Evolutionary conservation across 768 basidiomycete genomes (phyloP), one percentile per base, ranked within the genome.

Genomic region (Brasilioporus rufonigricans): DNA sequence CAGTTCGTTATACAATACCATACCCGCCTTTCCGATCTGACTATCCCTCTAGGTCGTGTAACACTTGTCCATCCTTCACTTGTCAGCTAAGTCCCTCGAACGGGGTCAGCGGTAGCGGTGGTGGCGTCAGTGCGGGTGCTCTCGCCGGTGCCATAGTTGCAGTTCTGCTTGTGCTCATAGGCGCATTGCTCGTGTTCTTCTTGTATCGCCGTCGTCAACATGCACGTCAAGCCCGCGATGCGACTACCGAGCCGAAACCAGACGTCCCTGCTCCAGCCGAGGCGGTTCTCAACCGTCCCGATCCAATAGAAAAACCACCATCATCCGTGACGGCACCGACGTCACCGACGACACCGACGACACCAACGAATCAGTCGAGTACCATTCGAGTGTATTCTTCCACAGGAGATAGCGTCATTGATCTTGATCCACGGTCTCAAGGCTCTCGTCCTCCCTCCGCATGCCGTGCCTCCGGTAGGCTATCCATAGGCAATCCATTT

Each of bases 281-380:
- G 61, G 82, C 84, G 11, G 91, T 92, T 32, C 84, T 92, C 55
- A 88, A 84, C 67, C 78, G 90, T 39, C 88, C 89, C n/a, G 87
- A 92, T 70, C 90, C 90, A 29, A 85, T 73, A 49, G 88, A 89
- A 73, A 89, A 89, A 65, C 68, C 77, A 8, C 62, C 50, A 29
- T 27, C 64, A 1, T 26, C 61, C 27, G 53, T 48, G 3, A n/a
- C 49, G 11, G 51, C 62, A 8, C 53, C 57, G 4, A 43, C 61
- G 8, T 77, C 18, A 38, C 56, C 57, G 4, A 43, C 61, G 8
- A 77, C 18, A 38, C 56, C 52, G 4, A 21, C 49, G 11, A 53
- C 65, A 8, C 53, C 57, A 3, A 43, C 61, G 4, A 48, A 60
- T 11, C 55, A 55, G 10, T 52, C 62, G 12, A 77, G 67, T 58